Conservation (phyloP, 2,329 filamentous ascomycete species). For the Didymosphaeria variabile region DNA sequence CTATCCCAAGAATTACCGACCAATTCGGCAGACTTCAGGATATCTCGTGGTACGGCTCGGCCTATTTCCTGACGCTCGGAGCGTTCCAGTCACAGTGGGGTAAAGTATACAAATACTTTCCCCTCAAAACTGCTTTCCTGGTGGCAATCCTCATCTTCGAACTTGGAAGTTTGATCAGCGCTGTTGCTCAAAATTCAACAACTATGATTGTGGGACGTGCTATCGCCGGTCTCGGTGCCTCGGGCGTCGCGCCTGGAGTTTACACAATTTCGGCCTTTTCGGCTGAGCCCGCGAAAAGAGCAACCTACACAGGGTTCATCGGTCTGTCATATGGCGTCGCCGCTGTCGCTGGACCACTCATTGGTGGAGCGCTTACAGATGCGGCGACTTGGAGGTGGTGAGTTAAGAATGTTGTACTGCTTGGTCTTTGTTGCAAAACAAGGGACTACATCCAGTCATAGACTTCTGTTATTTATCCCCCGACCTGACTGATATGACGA, state of each 20-base stretch:
- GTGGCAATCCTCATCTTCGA: constrained; percentile 59
- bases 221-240: constrained; percentile 36
- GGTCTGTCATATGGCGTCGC: constrained; percentile 27
- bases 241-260: constrained; percentile 45
- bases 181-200: constrained; percentile 34
- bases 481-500: neutral
- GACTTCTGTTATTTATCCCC: constrained; percentile 29
- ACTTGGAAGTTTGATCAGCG: constrained; percentile 64
- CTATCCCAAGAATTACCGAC: constrained; percentile 42
- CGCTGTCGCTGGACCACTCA: constrained; percentile 47
- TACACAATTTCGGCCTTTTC: constrained; percentile 54
- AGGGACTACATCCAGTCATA: neutral
- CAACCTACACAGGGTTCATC: neutral
- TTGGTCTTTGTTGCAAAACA: neutral
- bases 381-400: constrained; percentile 49
- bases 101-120: constrained; percentile 57
- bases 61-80: constrained; percentile 56
- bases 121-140: constrained; percentile 50
- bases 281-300: constrained; percentile 50
- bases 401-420: neutral
- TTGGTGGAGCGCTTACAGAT: constrained; percentile 30
- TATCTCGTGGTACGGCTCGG: constrained; percentile 36
- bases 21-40: constrained; percentile 33
- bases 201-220: constrained; percentile 48
- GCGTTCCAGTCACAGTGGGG: constrained; percentile 58